Percentiles rank a stretch among this genome's conserved stretches.
Evolutionary conservation across 202 grass and related monocot species (phyloP).

Genomic region (Schoenoplectus tabernaemontani): DNA sequence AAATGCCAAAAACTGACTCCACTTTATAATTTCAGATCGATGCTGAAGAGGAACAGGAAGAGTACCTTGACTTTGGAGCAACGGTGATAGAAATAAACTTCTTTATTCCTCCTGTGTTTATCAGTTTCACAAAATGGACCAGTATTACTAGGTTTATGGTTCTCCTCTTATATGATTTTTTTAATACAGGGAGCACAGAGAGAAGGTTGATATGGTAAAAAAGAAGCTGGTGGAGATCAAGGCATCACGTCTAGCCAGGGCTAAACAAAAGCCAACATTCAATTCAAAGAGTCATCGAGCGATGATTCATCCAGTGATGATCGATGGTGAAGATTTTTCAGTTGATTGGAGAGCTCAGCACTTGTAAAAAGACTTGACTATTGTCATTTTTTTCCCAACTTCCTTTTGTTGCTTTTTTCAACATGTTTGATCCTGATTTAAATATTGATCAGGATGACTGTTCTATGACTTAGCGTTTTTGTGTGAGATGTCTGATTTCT

Average conservation of each 20-base stretch:
- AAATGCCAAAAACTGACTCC: constrained; percentile 2
- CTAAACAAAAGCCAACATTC: constrained; percentile 41
- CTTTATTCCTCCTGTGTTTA: background rate
- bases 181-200: constrained; percentile 61
- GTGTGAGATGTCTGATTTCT: background rate
- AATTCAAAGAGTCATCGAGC: constrained; percentile 49
- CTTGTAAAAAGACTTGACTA: constrained; percentile 45
- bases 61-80: constrained; percentile 73
- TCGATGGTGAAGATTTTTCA: constrained; percentile 45
- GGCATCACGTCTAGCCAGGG: constrained; percentile 41
- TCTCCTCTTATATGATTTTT: constrained; percentile 14
- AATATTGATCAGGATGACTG: background rate
- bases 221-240: constrained; percentile 65
- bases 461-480: background rate
- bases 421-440: background rate
- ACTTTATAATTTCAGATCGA: constrained; percentile 55
- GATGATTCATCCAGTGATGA: constrained; percentile 59
- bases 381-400: background rate
- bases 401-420: background rate
- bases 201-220: constrained; percentile 75
- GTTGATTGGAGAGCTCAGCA: constrained; percentile 97
- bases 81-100: constrained; percentile 36
- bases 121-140: background rate
- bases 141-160: background rate
- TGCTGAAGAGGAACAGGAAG: constrained; percentile 81